Conservation (phyloP, 1,284 basidiomycete genomes). For the Tetrapyrgos nigripes region DNA sequence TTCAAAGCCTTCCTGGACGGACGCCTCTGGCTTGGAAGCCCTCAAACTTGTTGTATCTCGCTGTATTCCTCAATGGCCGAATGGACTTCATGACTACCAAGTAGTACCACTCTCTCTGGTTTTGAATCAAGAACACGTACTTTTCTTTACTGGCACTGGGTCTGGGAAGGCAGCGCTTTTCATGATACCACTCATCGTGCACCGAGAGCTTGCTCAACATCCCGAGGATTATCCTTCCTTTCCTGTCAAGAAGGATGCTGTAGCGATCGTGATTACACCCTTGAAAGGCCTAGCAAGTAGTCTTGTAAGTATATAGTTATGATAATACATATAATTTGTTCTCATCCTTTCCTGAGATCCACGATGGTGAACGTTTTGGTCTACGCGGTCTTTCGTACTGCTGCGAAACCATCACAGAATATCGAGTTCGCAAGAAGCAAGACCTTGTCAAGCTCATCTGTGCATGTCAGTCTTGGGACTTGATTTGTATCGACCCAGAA, state of each 20-base stretch:
- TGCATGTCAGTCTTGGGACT: background rate
- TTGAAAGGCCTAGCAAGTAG: slow-evolving; percentile 12
- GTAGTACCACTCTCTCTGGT: no score
- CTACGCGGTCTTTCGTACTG: background rate
- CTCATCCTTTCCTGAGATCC: no score
- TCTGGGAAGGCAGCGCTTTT: slow-evolving; percentile 23
- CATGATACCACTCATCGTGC: background rate
- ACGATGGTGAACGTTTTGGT: background rate
- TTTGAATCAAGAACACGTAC: no score
- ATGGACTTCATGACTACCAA: no score
- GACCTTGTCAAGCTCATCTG: background rate
- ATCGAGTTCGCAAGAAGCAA: background rate
- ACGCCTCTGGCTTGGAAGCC: background rate
- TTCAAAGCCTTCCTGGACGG: background rate
- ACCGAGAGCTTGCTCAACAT: background rate
- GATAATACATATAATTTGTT: background rate
- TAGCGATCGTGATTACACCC: slow-evolving; percentile 15
- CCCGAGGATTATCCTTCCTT: slow-evolving; percentile 7
- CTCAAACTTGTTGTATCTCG: no score
- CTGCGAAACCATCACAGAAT: background rate
- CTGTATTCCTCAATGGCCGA: no score
- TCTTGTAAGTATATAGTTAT: slow-evolving; percentile 4
- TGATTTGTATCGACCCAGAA: slow-evolving; percentile 8
- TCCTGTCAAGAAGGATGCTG: background rate
- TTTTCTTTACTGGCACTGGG: no score